Evolutionary conservation across 2,329 filamentous ascomycete species (phyloP).

Genomic region (Cytospora schulzeri): DNA sequence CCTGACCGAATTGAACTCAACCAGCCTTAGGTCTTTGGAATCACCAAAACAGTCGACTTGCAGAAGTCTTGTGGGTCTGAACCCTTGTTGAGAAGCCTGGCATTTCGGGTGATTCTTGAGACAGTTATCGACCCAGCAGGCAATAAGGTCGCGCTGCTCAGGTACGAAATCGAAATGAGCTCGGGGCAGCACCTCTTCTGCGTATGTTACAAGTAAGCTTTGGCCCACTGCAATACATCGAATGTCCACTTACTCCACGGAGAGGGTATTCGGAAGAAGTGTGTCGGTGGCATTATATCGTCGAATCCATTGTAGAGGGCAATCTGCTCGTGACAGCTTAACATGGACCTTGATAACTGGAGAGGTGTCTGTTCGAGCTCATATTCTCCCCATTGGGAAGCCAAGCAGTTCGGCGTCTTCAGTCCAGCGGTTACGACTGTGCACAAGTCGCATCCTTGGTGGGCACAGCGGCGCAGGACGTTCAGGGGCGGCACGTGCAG

Average conservation of each 20-base stretch:
- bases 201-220: not conserved
- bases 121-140: conserved; percentile 1
- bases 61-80: conserved; percentile 8
- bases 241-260: not conserved
- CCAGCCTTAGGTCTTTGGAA: conserved; percentile 4
- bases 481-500: not conserved
- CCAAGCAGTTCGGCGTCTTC: not conserved
- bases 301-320: not conserved
- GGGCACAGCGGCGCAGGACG: not conserved
- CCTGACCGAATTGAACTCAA: not conserved
- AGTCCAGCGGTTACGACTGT: not conserved
- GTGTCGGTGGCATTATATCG: not conserved
- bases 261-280: not conserved
- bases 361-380: not conserved
- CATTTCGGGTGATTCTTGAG: not conserved
- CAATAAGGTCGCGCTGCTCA: not conserved
- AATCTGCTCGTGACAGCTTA: not conserved
- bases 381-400: not conserved
- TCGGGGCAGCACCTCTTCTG: not conserved
- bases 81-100: conserved; percentile 1
- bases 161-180: not conserved
- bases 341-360: not conserved
- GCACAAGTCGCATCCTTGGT: not conserved
- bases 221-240: not conserved
- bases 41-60: not conserved